A percentile compares a stretch with the other conserved stretches of the same genome.
Conservation (phyloP, 805 yeast species). For the Monosporozyma yasuniensis region DNA sequence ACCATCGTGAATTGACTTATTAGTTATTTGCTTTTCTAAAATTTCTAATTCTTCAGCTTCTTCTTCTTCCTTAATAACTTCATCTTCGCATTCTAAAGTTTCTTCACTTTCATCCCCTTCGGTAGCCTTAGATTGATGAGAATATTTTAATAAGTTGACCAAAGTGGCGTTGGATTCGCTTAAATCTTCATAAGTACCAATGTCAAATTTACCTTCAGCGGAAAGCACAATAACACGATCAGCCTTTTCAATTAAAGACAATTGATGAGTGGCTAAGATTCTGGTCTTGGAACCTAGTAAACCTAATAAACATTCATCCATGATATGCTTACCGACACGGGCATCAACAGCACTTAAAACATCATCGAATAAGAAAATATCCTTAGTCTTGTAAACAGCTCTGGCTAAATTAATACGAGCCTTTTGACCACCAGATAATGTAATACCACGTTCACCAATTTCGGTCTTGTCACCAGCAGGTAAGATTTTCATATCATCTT, state of each 20-base stretch:
- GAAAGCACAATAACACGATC: constrained; percentile 61
- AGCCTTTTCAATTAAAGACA: constrained; percentile 60
- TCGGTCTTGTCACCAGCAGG: constrained; percentile 73
- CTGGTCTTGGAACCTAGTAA: constrained; percentile 52
- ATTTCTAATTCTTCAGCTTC: constrained; percentile 11
- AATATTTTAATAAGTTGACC: constrained; percentile 41
- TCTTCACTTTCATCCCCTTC: constrained; percentile 28
- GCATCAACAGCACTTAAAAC: constrained; percentile 82
- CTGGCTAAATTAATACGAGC: constrained; percentile 74
- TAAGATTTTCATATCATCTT: constrained; percentile 52
- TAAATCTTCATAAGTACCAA: constrained; percentile 55
- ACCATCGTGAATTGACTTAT: constrained; percentile 26
- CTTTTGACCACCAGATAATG: constrained; percentile 84
- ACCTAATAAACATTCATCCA: constrained; percentile 59
- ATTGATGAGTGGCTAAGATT: constrained; percentile 76
- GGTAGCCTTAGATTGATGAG: constrained; percentile 27
- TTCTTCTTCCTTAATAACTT: constrained; percentile 2
- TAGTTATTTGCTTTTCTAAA: constrained; percentile 14
- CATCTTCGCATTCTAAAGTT: constrained; percentile 10
- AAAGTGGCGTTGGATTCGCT: constrained; percentile 38
- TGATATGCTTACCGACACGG: constrained; percentile 72
- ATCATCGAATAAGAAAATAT: constrained; percentile 65
- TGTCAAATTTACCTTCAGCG: constrained; percentile 50
- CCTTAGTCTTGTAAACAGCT: constrained; percentile 62
- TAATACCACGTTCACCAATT: constrained; percentile 80